Percentiles rank a stretch among this genome's conserved stretches.
Evolutionary conservation across 805 yeast genomes (phyloP).

Genomic region (Spathaspora boniae): DNA sequence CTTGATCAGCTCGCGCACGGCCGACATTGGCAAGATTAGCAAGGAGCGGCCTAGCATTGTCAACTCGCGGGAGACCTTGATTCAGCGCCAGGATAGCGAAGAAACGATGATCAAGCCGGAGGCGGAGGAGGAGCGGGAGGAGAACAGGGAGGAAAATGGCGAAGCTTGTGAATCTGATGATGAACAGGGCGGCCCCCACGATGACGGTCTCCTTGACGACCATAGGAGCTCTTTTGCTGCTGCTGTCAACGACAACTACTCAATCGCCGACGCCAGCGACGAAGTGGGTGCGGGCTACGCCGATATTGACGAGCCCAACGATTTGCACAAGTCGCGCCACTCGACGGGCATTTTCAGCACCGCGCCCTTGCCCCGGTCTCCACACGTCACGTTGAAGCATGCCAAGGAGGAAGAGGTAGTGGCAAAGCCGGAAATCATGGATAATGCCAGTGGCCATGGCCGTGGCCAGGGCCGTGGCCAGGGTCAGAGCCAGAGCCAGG

Average conservation of each 20-base stretch:
- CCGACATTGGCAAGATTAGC: slow-evolving; percentile 25
- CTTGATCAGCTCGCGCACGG: slow-evolving; percentile 25
- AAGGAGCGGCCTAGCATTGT: slow-evolving; percentile 22
- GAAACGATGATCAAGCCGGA: slow-evolving; percentile 1
- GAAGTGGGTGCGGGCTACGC: slow-evolving; percentile 5
- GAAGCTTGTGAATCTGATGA: slow-evolving; percentile 1
- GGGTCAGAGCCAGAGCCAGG: not conserved
- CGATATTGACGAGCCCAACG: slow-evolving; percentile 1
- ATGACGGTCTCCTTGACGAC: slow-evolving; percentile 3
- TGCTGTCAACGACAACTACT: not conserved
- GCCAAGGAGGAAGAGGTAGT: not conserved
- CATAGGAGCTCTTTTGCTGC: slow-evolving; percentile 1
- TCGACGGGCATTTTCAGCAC: slow-evolving; percentile 33
- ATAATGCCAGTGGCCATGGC: no score
- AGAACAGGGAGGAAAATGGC: not conserved
- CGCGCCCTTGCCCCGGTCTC: slow-evolving; percentile 7
- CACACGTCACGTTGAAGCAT: slow-evolving; percentile 3
- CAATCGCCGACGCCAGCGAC: slow-evolving; percentile 8
- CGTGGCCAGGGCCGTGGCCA: no score
- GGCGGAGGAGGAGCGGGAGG: no score
- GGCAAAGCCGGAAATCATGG: not conserved
- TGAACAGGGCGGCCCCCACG: slow-evolving; percentile 5
- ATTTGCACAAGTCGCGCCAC: slow-evolving; percentile 17
- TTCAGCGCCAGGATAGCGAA: no score
- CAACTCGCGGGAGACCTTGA: slow-evolving; percentile 28